These are phyloP conservation scores for Rhodosporidiobolus sp. DNA, from an alignment of 768 basidiomycete genomes.

Conservation along the genomic window DNA sequence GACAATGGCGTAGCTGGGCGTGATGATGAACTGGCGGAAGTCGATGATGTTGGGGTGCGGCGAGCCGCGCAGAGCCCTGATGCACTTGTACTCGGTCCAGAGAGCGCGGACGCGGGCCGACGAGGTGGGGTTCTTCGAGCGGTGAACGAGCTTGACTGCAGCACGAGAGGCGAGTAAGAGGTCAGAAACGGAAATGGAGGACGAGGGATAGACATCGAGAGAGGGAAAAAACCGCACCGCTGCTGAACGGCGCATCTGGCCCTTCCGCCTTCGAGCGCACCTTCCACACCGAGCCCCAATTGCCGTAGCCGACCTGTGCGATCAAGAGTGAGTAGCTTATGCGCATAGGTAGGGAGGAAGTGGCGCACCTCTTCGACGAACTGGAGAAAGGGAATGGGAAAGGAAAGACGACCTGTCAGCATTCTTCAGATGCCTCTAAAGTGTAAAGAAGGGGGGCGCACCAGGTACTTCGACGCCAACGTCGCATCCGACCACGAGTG, in stretches of 20 bases:
- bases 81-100: slow-evolving; percentile 57
- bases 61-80: slow-evolving; percentile 74
- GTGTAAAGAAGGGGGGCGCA: too few relatives aligned
- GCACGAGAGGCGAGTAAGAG: slow-evolving; percentile 54
- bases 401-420: too few relatives aligned
- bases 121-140: slow-evolving; percentile 73
- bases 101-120: slow-evolving; percentile 85
- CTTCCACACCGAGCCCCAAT: slow-evolving; percentile 64
- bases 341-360: neutral
- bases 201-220: neutral
- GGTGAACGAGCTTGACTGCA: slow-evolving; percentile 82
- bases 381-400: slow-evolving; percentile 1
- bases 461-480: too few relatives aligned
- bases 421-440: too few relatives aligned
- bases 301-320: slow-evolving; percentile 75
- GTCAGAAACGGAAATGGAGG: slow-evolving; percentile 47
- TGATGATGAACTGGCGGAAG: slow-evolving; percentile 71
- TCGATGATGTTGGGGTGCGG: slow-evolving; percentile 88
- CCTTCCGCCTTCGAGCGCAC: slow-evolving; percentile 39
- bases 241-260: neutral
- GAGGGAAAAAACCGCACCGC: neutral
- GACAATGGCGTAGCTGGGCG: slow-evolving; percentile 39
- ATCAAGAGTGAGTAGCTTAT: slow-evolving; percentile 17
- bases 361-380: slow-evolving; percentile 33
- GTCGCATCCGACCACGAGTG: too few relatives aligned